Evolutionary conservation across 106 monocot species (phyloP).

Genomic region (Dendrobium nobile): DNA sequence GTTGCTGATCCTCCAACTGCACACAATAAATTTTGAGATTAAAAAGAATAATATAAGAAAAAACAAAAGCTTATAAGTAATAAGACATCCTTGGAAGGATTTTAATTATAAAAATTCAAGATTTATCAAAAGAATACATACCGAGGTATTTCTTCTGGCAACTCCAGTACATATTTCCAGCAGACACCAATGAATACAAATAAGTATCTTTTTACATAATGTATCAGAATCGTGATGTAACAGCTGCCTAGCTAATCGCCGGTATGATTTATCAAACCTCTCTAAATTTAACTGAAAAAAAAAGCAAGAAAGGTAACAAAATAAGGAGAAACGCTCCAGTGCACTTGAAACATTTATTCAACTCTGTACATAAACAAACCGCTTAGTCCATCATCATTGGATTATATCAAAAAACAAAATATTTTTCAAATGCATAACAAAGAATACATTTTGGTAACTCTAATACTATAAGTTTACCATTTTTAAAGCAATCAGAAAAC

Average conservation of each 20-base stretch:
- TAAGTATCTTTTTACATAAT: slow-evolving; percentile 39
- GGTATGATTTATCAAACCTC: slow-evolving; percentile 36
- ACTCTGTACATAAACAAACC: background rate
- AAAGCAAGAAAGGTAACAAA: background rate
- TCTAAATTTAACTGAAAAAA: slow-evolving; percentile 48
- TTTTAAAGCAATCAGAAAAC: background rate
- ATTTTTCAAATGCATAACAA: background rate
- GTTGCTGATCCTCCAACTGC: slow-evolving; percentile 31
- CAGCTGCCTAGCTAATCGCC: slow-evolving; percentile 34
- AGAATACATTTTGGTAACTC: background rate
- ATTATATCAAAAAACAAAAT: background rate
- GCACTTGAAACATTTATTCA: background rate
- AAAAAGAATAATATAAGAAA: background rate
- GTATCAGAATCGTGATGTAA: slow-evolving; percentile 26
- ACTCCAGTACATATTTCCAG: slow-evolving; percentile 32
- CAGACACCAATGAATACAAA: slow-evolving; percentile 62
- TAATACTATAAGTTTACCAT: background rate
- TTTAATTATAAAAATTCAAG: background rate
- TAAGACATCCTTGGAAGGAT: background rate
- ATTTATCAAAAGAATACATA: slow-evolving; percentile 14
- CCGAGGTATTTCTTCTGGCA: slow-evolving; percentile 18
- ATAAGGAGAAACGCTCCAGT: background rate
- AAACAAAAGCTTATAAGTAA: background rate
- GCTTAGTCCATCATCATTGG: background rate
- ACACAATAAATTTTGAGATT: background rate